phyloP scores from a whole-genome alignment of 1,284 basidiomycete genomes.

The Cystobasidium sp. region DNA sequence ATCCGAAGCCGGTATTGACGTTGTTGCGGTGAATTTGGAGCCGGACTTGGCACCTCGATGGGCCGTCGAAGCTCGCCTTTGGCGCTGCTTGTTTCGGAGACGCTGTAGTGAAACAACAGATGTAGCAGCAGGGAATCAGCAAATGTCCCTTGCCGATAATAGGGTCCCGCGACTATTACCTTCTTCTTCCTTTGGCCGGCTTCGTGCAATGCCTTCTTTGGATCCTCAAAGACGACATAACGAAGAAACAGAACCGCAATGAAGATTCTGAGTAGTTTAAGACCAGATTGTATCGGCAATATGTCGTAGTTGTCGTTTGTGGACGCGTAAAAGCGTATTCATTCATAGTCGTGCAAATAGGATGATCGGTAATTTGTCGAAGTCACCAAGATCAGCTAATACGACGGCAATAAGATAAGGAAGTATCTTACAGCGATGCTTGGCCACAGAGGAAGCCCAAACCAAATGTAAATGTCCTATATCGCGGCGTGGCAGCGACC shows the following conservation, averaged over 20 bases:
- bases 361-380: constrained; percentile 6
- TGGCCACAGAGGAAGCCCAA: constrained; percentile 33
- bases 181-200: constrained; percentile 46
- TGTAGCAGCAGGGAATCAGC: not conserved
- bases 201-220: constrained; percentile 37
- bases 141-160: constrained; percentile 24
- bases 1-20: constrained; percentile 55
- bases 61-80: constrained; percentile 34
- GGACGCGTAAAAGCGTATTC: not conserved
- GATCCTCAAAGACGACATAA: constrained; percentile 63
- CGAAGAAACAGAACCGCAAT: constrained; percentile 61
- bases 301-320: not conserved
- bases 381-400: not conserved
- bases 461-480: constrained; percentile 30
- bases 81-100: constrained; percentile 28
- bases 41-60: constrained; percentile 52
- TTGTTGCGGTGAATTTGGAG: constrained; percentile 53
- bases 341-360: not conserved
- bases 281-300: not conserved
- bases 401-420: not conserved
- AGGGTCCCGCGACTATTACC: not conserved
- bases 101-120: not conserved
- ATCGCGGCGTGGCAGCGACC: constrained; percentile 42
- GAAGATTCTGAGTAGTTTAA: constrained; percentile 49
- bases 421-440: constrained; percentile 17